Conservation (phyloP, 805 yeast species). For the Yarrowia sp. region DNA sequence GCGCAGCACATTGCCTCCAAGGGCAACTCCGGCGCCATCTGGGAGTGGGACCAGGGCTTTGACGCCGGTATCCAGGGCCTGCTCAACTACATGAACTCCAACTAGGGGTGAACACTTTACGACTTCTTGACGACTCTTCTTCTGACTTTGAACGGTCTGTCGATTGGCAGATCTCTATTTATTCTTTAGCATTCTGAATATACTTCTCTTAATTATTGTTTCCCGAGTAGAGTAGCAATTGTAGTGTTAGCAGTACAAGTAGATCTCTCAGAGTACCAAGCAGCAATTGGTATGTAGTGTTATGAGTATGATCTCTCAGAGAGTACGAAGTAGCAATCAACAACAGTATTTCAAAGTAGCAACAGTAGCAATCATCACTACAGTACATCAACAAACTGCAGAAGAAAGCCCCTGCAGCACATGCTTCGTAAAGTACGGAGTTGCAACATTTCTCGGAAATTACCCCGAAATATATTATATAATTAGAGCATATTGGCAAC, state of each 20-base stretch:
- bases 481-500: no score
- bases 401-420: no score
- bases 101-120: background rate
- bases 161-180: conserved; percentile 5
- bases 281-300: background rate
- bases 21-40: conserved; percentile 57
- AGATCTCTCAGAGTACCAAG: background rate
- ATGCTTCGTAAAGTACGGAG: no score
- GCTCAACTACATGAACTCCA: conserved; percentile 12
- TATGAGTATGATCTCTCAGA: no score
- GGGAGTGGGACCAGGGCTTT: conserved; percentile 93
- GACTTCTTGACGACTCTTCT: background rate
- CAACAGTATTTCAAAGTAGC: no score
- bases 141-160: background rate
- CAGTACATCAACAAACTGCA: no score
- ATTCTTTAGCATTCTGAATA: conserved; percentile 18
- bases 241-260: background rate
- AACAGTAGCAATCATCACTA: no score
- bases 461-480: no score
- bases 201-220: background rate
- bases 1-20: conserved; percentile 55
- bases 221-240: background rate
- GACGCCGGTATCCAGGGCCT: conserved; percentile 56
- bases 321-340: background rate
- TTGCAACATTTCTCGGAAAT: no score